A percentile compares a stretch with the other conserved stretches of the same genome.
Conservation (phyloP, 495 filamentous ascomycete species). For the Parmelia sp. region DNA sequence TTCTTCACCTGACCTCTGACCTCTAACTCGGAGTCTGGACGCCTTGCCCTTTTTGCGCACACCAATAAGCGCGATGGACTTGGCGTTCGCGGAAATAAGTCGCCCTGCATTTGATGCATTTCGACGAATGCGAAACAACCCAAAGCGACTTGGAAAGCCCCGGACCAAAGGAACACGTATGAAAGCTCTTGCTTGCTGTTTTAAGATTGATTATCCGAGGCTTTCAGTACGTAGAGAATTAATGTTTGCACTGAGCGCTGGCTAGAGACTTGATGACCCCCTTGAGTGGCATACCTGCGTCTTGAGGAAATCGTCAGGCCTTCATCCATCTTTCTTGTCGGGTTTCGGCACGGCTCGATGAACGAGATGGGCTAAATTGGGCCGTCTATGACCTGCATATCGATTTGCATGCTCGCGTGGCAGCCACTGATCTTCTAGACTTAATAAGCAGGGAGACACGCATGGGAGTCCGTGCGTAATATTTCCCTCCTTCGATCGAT, state of each 20-base stretch:
- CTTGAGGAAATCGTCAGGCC: not conserved
- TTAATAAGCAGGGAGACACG: not conserved
- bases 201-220: not conserved
- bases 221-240: not conserved
- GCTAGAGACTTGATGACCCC: not conserved
- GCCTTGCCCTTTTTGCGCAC: not conserved
- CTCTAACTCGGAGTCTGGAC: not conserved
- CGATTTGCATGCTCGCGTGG: conserved; percentile 13
- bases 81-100: not conserved
- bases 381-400: conserved; percentile 14
- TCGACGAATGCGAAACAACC: not conserved
- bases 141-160: not conserved
- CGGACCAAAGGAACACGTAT: not conserved
- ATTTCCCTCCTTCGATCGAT: conserved; percentile 4
- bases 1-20: too few species aligned
- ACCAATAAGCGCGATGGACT: not conserved
- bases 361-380: conserved; percentile 1
- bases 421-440: conserved; percentile 12
- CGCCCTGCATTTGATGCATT: not conserved
- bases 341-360: conserved; percentile 4
- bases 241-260: not conserved
- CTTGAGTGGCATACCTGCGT: not conserved
- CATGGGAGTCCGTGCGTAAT: conserved; percentile 14
- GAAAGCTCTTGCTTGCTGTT: not conserved
- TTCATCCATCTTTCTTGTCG: not conserved